Evolutionary conservation across 768 basidiomycete genomes (phyloP).

Genomic region (Plicaturopsis crispa): DNA sequence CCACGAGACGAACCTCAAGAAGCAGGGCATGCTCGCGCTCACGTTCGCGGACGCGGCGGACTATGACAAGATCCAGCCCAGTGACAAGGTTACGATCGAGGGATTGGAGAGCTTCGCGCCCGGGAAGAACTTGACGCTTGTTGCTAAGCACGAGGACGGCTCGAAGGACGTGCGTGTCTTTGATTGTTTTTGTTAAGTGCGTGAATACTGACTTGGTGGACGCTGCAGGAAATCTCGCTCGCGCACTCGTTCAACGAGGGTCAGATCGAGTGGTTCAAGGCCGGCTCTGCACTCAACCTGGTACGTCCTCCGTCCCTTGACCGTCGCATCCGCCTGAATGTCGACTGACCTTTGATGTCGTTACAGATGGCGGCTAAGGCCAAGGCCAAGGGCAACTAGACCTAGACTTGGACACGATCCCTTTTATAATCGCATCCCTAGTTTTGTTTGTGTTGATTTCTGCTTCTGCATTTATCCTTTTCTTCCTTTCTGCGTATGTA

Average conservation of each 20-base stretch:
- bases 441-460: too few relatives aligned
- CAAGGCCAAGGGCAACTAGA: too few relatives aligned
- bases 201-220: too few relatives aligned
- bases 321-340: slow-evolving; percentile 3
- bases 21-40: slow-evolving; percentile 97
- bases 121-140: slow-evolving; percentile 83
- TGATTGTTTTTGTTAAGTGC: not conserved
- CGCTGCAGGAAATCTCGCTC: slow-evolving; percentile 55
- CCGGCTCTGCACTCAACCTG: slow-evolving; percentile 88
- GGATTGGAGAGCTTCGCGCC: slow-evolving; percentile 87
- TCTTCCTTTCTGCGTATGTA: too few relatives aligned
- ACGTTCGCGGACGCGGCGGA: slow-evolving; percentile 89
- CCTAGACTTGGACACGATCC: too few relatives aligned
- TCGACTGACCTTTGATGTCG: slow-evolving; percentile 1
- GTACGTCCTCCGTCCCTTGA: slow-evolving; percentile 29
- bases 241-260: slow-evolving; percentile 96
- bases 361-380: slow-evolving; percentile 63
- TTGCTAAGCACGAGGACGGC: slow-evolving; percentile 79
- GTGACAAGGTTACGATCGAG: slow-evolving; percentile 83
- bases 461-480: too few relatives aligned
- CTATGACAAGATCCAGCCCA: slow-evolving; percentile 87
- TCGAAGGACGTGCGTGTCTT: slow-evolving; percentile 45
- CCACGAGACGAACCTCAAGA: slow-evolving; percentile 98
- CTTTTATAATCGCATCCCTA: too few relatives aligned
- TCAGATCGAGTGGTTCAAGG: slow-evolving; percentile 98